A percentile compares a stretch with the other conserved stretches of the same genome.
Evolutionary conservation across 129 eudicot species (phyloP).

Genomic region (Flaveria bidentis): DNA sequence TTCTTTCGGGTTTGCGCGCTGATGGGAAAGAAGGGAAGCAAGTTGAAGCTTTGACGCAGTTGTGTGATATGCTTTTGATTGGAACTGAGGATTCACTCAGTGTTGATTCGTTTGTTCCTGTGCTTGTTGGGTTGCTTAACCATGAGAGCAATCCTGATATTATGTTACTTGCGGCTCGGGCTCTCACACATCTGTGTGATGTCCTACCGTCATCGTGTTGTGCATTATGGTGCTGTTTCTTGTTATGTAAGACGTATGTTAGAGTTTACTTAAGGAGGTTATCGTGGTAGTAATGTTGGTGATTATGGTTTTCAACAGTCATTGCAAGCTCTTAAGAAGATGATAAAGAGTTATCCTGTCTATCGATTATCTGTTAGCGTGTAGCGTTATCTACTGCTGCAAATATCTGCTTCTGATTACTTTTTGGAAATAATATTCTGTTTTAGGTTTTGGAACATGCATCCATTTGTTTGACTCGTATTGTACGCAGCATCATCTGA

Average conservation of each 20-base stretch:
- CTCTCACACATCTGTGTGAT: constrained; percentile 89
- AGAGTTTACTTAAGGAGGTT: too few relatives aligned
- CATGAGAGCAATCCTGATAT: constrained; percentile 92
- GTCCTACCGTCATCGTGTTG: constrained; percentile 90
- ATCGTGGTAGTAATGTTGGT: too few relatives aligned
- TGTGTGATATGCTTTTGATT: constrained; percentile 88
- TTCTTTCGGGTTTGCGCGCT: constrained; percentile 78
- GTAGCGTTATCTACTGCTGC: constrained; percentile 97
- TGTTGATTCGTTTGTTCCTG: constrained; percentile 94
- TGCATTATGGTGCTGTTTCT: constrained; percentile 93
- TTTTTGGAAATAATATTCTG: too few relatives aligned
- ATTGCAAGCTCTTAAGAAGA: constrained; percentile 90
- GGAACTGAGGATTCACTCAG: constrained; percentile 93
- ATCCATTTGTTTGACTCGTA: constrained; percentile 85
- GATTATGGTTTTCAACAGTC: constrained; percentile 46
- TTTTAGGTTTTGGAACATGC: constrained; percentile 78
- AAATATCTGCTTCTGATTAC: constrained; percentile 52
- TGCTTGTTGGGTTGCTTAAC: constrained; percentile 90
- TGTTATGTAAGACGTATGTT: background rate
- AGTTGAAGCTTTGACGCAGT: constrained; percentile 84
- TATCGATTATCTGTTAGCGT: constrained; percentile 45
- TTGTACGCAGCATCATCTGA: constrained; percentile 77
- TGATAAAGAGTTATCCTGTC: background rate
- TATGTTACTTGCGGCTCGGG: constrained; percentile 95
- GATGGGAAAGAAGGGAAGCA: constrained; percentile 98